Base-by-base conservation (phyloP, 2,329 filamentous ascomycete genomes). In the Trichothecium roseum region DNA sequence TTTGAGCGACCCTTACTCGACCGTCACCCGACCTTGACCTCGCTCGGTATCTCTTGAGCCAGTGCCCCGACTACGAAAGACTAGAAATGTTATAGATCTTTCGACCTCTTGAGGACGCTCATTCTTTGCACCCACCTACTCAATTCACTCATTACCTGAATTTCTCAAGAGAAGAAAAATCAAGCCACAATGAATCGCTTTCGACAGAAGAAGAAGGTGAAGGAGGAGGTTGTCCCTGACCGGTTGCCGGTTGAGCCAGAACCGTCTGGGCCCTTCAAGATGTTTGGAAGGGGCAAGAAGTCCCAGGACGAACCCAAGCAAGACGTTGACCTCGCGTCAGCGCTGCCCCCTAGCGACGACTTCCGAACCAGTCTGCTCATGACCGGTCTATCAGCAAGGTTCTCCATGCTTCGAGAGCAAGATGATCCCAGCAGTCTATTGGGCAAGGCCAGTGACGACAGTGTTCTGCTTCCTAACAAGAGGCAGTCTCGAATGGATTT, bases 311-410 rank as follows among this genome's bases (percentile, higher is more conserved):
- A 68, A 31, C 74, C 78, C 46, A 82, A 79, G 52, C 67, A 64
- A 39, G 72, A 84, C 42, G 59, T 95, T 32, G 81, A 96, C 49
- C 64, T 96, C 10, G 57, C 77, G 3, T 66, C 66, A 10, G 88
- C 78, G 1, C 66, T 98, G 3, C 91, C 91, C 2, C 70, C 87
- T 1, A 79, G 66, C 32, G 86, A 96, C 57, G 81, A 96, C 52
- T 96, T 98, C 58, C 78, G 91, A 38, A 98, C 91, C 4, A 96
- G 91, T 66, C 64, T 98, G 39, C 68, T 98, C 42, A 94, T 98
- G 89, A 88, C 86, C 1, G 89, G 88, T 29, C 70, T 98, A 4
- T 96, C 89, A 0, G 86, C 88, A 10, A 79, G 91, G 6, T 98
- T 98, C 57, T 96, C 89, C 47, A 96, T 96, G 89, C 66, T 96